These are phyloP conservation scores for Corymbia maculata DNA, from an alignment of 345 rosid genomes.

Conservation along the genomic window DNA sequence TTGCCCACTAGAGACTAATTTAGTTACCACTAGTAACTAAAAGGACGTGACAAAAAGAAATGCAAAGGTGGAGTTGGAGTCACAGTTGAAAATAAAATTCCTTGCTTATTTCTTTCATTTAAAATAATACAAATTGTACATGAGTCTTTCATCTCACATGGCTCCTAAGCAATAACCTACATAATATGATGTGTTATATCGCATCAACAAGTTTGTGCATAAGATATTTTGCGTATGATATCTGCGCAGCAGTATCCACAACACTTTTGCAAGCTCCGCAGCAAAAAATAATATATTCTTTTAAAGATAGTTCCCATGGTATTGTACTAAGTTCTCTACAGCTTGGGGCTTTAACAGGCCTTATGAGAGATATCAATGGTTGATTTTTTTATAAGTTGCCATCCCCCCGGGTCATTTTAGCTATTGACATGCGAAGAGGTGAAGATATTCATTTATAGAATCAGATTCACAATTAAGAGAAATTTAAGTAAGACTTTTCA, in stretches of 20 bases:
- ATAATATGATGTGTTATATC: background rate
- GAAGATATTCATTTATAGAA: background rate
- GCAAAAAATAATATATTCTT: too few relatives aligned
- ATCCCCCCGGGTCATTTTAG: background rate
- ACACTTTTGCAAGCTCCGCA: background rate
- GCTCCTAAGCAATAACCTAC: background rate
- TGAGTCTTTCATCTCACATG: fast-evolving
- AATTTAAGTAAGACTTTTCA: background rate
- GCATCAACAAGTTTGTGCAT: background rate
- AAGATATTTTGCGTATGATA: too few relatives aligned
- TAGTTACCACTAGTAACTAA: background rate
- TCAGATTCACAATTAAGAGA: background rate
- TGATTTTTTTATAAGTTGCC: background rate
- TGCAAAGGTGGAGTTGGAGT: fast-evolving
- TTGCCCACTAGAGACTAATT: background rate
- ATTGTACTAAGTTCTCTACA: too few relatives aligned
- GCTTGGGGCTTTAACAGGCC: background rate
- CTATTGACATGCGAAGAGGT: background rate
- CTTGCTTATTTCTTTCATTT: background rate
- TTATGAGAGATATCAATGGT: background rate
- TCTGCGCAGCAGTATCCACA: too few relatives aligned
- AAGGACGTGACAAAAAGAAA: background rate
- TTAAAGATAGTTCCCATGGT: background rate
- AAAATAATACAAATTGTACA: background rate
- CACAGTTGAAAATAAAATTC: background rate